Evolutionary conservation across 2,329 filamentous ascomycete genomes (phyloP).

Genomic region (Alternaria arbusti): DNA sequence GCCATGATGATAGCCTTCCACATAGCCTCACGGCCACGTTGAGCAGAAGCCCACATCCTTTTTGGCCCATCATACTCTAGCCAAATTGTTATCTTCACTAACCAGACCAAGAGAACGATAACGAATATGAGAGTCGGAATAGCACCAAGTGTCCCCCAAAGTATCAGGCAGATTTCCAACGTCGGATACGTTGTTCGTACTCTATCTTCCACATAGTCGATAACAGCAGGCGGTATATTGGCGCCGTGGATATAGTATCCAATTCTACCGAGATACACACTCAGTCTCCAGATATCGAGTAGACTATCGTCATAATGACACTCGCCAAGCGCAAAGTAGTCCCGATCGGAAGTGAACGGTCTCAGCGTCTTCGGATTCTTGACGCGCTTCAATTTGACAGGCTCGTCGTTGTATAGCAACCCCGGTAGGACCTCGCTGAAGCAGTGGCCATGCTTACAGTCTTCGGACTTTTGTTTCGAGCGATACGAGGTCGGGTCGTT

Average conservation of each 20-base stretch:
- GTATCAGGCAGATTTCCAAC: neutral
- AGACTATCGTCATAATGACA: neutral
- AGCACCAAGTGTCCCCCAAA: neutral
- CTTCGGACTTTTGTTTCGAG: neutral
- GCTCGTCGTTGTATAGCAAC: neutral
- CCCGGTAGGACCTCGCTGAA: neutral
- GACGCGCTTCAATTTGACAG: neutral
- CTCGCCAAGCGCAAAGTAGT: neutral
- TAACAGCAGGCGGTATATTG: neutral
- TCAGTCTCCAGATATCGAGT: neutral
- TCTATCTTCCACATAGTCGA: neutral
- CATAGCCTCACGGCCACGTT: neutral
- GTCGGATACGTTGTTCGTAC: neutral
- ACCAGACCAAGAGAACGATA: neutral
- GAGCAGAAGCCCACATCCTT: neutral
- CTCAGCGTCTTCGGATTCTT: neutral
- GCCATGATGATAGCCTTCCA: neutral
- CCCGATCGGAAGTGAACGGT: neutral
- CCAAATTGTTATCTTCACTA: neutral
- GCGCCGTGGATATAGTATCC: neutral
- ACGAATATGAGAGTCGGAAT: neutral
- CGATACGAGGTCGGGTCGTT: neutral
- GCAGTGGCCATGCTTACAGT: neutral
- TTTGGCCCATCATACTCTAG: too few relatives aligned
- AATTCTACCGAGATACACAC: neutral